Base-by-base conservation (phyloP, 345 rosid species). In the Eucalyptus coolabah region DNA sequence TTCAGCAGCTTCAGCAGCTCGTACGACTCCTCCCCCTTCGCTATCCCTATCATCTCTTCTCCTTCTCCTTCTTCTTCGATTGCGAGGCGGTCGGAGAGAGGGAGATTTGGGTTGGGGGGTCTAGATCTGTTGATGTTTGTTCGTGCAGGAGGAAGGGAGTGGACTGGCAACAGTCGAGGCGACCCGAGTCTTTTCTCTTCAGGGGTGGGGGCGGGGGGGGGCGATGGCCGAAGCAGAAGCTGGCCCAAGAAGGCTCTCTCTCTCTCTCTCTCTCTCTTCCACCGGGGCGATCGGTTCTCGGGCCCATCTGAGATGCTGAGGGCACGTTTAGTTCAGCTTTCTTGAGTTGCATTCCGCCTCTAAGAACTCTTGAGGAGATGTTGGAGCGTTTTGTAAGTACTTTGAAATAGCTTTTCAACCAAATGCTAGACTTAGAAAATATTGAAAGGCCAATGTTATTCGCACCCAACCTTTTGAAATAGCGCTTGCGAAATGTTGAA, bases 11-110 rank as follows among this genome's bases (percentile, higher is more conserved):
- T 77, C 86, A 91, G 87, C 24, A 96, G 50, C 88, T 87, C 23
- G 90, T 90, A 91, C 87, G 95, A 93, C 91, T 97, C 98, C 50
- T 96, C 96, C 14, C 63, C 87, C 88, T 89, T 88, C n/a, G 59
- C 88, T 34, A 90, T 90, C 87, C 86, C 89, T 45, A 88, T 88
- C 89, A 83, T 94, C 94, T 90, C 92, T n/a, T 89, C 69, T 14
- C 17, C 89, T 69, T 88, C 88, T 51, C n/a, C 51, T 45, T 28
- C 34, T 86, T 26, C 51, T 47, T 30, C 87, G 26, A 86, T 28
- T 12, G 87, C 13, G 87, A 28, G 45, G 83, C 45, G 23, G 5
- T 42, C 47, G 17, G 37, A 7, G 37, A 30, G 72, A 6, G 2
- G 28, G 83, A 23, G 83, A 77, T 6, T 37, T 53, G 59, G 24